These are phyloP conservation scores for Neoboletus magnificus DNA, from an alignment of 768 basidiomycete species.

Conservation along the genomic window DNA sequence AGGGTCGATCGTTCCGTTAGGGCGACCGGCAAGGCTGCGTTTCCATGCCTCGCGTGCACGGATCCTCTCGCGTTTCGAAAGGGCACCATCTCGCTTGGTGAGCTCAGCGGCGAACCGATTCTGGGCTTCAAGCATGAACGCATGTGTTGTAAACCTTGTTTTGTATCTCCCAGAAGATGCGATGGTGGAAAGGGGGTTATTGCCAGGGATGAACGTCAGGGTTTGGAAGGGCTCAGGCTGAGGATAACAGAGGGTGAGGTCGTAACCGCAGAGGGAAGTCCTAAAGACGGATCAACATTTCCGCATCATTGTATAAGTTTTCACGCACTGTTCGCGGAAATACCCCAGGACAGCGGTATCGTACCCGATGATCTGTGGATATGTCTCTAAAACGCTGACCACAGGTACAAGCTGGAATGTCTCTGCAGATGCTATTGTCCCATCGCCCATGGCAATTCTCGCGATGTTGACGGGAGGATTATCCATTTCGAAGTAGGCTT, in stretches of 20 bases:
- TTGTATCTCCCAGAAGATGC: conserved; percentile 16
- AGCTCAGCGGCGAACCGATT: conserved; percentile 21
- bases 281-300: conserved; percentile 32
- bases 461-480: conserved; percentile 66
- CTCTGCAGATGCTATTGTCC: conserved; percentile 49
- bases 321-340: conserved; percentile 62
- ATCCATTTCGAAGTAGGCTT: conserved; percentile 60
- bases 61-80: conserved; percentile 25
- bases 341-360: conserved; percentile 63
- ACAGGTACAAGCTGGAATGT: conserved; percentile 55
- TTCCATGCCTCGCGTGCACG: conserved; percentile 35
- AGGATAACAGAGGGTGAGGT: conserved; percentile 69
- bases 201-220: conserved; percentile 17
- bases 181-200: not conserved
- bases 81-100: conserved; percentile 19
- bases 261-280: conserved; percentile 57
- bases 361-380: conserved; percentile 74
- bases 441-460: conserved; percentile 72
- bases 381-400: conserved; percentile 63
- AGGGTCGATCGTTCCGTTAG: conserved; percentile 55
- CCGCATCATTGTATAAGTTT: not conserved
- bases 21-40: conserved; percentile 44
- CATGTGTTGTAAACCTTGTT: conserved; percentile 13
- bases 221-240: conserved; percentile 51
- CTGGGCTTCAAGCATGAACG: conserved; percentile 21